These are phyloP conservation scores for Amniculicola lignicola DNA, from an alignment of 495 filamentous ascomycete genomes.

Conservation along the genomic window DNA sequence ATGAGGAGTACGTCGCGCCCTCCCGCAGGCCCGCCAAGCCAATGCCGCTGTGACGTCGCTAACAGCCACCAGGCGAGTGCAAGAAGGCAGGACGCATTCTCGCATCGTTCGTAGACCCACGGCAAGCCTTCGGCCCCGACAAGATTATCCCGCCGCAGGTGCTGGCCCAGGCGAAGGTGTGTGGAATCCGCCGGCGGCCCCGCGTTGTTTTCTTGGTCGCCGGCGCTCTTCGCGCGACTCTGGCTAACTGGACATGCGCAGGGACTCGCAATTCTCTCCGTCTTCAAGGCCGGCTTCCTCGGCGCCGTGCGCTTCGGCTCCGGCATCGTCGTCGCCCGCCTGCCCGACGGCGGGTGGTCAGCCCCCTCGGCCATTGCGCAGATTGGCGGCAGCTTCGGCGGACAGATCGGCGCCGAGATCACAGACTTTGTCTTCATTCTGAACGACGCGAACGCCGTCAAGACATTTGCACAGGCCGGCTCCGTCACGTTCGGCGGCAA, in stretches of 20 bases:
- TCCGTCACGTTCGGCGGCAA: conserved; percentile 92
- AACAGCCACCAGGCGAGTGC: conserved; percentile 41
- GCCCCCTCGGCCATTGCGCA: conserved; percentile 90
- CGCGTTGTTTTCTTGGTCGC: not conserved
- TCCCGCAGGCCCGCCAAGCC: not conserved
- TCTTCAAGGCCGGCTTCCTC: conserved; percentile 94
- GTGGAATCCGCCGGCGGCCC: conserved; percentile 23
- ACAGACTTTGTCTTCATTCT: conserved; percentile 99
- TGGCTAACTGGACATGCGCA: conserved; percentile 36
- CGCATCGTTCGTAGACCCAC: conserved; percentile 89
- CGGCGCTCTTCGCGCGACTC: not conserved
- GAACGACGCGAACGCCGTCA: conserved; percentile 87
- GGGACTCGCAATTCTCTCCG: conserved; percentile 93
- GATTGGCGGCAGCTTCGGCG: conserved; percentile 88
- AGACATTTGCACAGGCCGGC: conserved; percentile 89
- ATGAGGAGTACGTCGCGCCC: conserved; percentile 53
- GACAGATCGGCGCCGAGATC: conserved; percentile 95
- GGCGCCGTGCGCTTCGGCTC: conserved; percentile 90
- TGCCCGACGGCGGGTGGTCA: conserved; percentile 90
- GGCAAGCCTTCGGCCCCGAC: conserved; percentile 91
- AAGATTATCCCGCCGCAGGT: conserved; percentile 94
- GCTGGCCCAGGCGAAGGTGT: conserved; percentile 85
- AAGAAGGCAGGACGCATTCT: conserved; percentile 72
- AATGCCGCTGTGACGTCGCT: conserved; percentile 28
- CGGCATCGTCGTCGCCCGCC: conserved; percentile 86